Base-by-base conservation (phyloP, 176 grass and related monocot genomes). In the Otatea glauca region DNA sequence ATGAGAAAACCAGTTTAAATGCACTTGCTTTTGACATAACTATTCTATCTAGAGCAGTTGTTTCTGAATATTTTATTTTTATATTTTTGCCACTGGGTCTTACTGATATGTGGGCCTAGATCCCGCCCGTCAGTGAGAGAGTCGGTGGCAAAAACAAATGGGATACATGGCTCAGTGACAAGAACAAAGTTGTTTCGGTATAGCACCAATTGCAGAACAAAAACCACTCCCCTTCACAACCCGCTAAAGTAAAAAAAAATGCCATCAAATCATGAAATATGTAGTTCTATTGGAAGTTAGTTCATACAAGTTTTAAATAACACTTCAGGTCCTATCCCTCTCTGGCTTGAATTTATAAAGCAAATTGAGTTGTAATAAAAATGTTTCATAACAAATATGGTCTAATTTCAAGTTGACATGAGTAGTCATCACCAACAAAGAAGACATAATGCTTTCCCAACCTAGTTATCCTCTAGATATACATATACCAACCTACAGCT, bases 1-100 rank as follows among this genome's bases (percentile, higher is more conserved):
- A 56, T 44, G 9, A 79, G 67, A 67, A 85, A 85, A 76, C 17
- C 12, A 27, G 39, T 80, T 80, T 45, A 66, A 11, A 79, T 45
- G 35, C n/a, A 29, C 15, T 44, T 60, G 15, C 38, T 77, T 63
- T 74, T 74, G 9, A 84, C 51, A 74, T 32, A 79, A 23, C 35
- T 37, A 78, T 50, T 59, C 6, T 5, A 72, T 1, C 6, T 37
- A 56, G 27, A 77, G 8, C 12, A 64, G n/a, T 5, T 69, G 11
- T 16, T 54, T 5, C 12, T 48, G 47, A 48, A 48, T 48, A 48
- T 48, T 14, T 48, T 48, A 48, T 48, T 48, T 3, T 9, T 2
- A 39, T 41, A 67, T 38, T 39, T 12, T 35, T 34, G 60, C 17
- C 41, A 75, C 59, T 65, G 44, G 13, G 21, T 50, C 56, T 63